Evolutionary conservation across 2,329 filamentous ascomycete genomes (phyloP).

Genomic region (Nemania abortiva): DNA sequence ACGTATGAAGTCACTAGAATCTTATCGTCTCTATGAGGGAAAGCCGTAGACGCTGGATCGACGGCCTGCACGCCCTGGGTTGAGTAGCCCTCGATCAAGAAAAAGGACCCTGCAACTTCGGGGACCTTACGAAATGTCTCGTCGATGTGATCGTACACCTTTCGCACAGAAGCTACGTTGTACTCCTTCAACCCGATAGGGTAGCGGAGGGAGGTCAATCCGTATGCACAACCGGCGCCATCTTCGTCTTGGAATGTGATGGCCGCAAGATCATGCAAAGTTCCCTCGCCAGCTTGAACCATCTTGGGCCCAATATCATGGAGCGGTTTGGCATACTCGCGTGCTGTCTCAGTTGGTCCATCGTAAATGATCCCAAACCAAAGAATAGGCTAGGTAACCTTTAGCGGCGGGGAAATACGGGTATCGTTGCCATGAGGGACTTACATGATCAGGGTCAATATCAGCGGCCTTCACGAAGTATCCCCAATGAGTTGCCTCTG

Average conservation of each 20-base stretch:
- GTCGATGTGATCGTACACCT: conserved; percentile 42
- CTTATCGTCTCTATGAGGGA: conserved; percentile 42
- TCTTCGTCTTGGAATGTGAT: conserved; percentile 37
- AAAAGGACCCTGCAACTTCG: conserved; percentile 40
- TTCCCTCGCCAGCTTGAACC: conserved; percentile 35
- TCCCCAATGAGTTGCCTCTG: conserved; percentile 37
- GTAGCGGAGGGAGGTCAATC: conserved; percentile 39
- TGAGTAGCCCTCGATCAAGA: conserved; percentile 44
- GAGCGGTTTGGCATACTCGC: conserved; percentile 39
- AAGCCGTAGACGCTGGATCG: conserved; percentile 34
- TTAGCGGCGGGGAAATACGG: background rate
- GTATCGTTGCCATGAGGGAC: background rate
- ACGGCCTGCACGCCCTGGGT: conserved; percentile 41
- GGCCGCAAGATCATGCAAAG: conserved; percentile 37
- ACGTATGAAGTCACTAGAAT: conserved; percentile 41
- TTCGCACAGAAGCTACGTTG: conserved; percentile 34
- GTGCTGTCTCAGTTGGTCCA: conserved; percentile 27
- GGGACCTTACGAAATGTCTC: conserved; percentile 31
- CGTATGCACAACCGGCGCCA: conserved; percentile 38
- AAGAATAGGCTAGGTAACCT: conserved; percentile 37
- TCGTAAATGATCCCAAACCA: conserved; percentile 45
- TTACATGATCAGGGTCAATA: conserved; percentile 39
- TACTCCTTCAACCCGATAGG: conserved; percentile 40
- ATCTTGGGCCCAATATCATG: conserved; percentile 36
- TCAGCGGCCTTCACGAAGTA: conserved; percentile 39